These are phyloP conservation scores for Phytophthora chlamydospora DNA, from an alignment of 352 stramenopile species.

Conservation along the genomic window DNA sequence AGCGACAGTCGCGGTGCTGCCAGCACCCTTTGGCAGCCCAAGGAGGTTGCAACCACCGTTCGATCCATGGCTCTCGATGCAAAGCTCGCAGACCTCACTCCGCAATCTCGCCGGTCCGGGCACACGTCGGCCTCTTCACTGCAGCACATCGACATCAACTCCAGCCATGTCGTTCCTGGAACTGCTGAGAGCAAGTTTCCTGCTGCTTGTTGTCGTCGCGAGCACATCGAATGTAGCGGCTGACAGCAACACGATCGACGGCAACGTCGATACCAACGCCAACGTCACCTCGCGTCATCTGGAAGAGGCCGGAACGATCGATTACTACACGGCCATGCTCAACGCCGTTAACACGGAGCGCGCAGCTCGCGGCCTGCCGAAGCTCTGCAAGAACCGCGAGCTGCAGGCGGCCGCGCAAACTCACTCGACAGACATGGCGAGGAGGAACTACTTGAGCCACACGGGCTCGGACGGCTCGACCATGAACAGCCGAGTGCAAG, in stretches of 20 bases:
- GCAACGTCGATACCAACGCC: conserved; percentile 5
- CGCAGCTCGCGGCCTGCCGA: conserved; percentile 31
- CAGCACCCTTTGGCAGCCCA: background rate
- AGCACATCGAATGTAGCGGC: conserved; percentile 11
- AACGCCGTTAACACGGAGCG: conserved; percentile 57
- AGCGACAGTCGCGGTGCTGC: conserved; percentile 4
- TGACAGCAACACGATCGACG: conserved; percentile 2
- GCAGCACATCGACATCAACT: background rate
- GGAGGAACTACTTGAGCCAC: conserved; percentile 51
- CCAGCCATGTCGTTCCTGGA: conserved; percentile 21
- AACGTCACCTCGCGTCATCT: conserved; percentile 9
- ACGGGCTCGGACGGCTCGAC: conserved; percentile 50
- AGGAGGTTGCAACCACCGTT: conserved; percentile 12
- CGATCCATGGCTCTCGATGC: too few relatives aligned
- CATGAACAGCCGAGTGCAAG: conserved; percentile 42
- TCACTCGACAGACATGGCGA: conserved; percentile 54
- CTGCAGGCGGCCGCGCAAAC: conserved; percentile 33
- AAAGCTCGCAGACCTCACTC: conserved; percentile 16
- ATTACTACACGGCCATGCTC: conserved; percentile 44
- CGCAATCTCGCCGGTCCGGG: conserved; percentile 17
- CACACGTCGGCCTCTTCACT: background rate
- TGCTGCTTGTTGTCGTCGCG: conserved; percentile 11
- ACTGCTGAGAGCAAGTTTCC: conserved; percentile 8
- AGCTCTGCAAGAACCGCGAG: conserved; percentile 54
- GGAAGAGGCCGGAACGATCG: conserved; percentile 6